Base-by-base conservation (phyloP, 2,329 filamentous ascomycete species). In the Ophiostoma triangulosporum region DNA sequence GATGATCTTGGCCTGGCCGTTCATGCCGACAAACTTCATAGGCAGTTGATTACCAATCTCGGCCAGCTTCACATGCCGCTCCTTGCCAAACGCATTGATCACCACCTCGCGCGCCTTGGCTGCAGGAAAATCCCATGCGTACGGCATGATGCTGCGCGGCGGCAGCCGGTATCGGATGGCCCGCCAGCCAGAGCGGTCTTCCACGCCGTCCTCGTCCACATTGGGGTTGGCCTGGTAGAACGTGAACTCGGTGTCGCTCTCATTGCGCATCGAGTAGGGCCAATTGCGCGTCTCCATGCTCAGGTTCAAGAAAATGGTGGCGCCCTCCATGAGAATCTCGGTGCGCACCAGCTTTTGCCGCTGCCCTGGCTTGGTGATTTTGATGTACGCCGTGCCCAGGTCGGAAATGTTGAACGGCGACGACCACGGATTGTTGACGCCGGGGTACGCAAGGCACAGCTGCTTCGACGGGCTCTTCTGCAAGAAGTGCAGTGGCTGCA, bases 201-300 rank as follows among this genome's bases (percentile, higher is more conserved):
- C 84, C 5, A 77, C 76, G 53, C 91, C 90, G 56, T 96, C 90
- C 57, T 97, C 90, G 56, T 95, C 90, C 9, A 95, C 72, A 61
- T 91, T 95, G 4, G 93, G 93, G 62, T 97, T 86, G 17, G 88
- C 86, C 67, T 98, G 93, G 73, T 86, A 95, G 71, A 98, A 98
- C 49, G 91, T 84, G 67, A 97, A 97, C 64, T 97, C 93, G 24
- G 85, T 86, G 63, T 97, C 91, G 63, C 91, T 97, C 70, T 97
- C 93, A 64, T 98, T 98, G 59, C 93, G 85, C 83, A 98, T 96
- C 0, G 90, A 96, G 70, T 93, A 98, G 0, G 93, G 93, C 93
- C 93, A 98, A 64, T 95, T 88, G 67, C 93, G 94, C 6, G 80
- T 89, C 70, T 98, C 93, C 60, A 91, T 74, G 63, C 83, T 93